phyloP scores from a whole-genome alignment of 208 protist genomes.

The Trypanosomatidae sp. region DNA sequence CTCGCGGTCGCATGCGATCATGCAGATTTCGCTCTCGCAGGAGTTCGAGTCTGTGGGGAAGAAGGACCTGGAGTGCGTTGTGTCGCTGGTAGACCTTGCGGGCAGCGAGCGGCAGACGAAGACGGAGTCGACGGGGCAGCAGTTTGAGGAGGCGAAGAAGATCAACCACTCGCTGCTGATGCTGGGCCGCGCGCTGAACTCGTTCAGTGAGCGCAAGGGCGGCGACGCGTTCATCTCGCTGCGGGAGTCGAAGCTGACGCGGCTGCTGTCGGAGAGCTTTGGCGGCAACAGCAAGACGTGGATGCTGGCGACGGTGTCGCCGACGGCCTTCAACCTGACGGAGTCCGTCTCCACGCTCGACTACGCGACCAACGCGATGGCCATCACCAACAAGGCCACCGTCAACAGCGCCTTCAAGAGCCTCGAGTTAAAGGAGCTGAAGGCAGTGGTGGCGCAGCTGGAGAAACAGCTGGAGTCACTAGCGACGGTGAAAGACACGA shows the following conservation, averaged over 20 bases:
- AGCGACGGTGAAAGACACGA: conserved; percentile 27
- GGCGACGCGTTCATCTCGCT: conserved; percentile 70
- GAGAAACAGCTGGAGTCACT: conserved; percentile 51
- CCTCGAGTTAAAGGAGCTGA: conserved; percentile 77
- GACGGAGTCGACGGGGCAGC: conserved; percentile 72
- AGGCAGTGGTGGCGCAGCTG: conserved; percentile 38
- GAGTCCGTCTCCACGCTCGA: conserved; percentile 82
- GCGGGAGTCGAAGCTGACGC: conserved; percentile 90
- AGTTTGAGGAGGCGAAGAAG: conserved; percentile 89
- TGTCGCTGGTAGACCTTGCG: conserved; percentile 84
- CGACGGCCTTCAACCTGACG: conserved; percentile 76
- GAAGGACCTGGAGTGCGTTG: conserved; percentile 52
- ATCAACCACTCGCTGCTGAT: conserved; percentile 89
- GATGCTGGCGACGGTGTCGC: conserved; percentile 85
- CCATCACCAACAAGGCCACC: conserved; percentile 75
- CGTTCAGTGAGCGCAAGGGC: conserved; percentile 72
- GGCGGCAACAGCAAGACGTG: conserved; percentile 93
- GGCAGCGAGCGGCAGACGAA: conserved; percentile 85
- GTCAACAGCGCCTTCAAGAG: conserved; percentile 64
- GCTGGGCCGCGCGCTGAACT: conserved; percentile 86
- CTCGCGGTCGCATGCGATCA: conserved; percentile 90
- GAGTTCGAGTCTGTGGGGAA: conserved; percentile 51
- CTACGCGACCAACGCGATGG: conserved; percentile 81
- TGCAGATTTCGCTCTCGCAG: conserved; percentile 75
- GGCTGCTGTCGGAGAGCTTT: conserved; percentile 88